Evolutionary conservation across 352 stramenopile species (phyloP), one percentile per base, ranked within the genome.

Genomic region (Globisporangium middletonii): DNA sequence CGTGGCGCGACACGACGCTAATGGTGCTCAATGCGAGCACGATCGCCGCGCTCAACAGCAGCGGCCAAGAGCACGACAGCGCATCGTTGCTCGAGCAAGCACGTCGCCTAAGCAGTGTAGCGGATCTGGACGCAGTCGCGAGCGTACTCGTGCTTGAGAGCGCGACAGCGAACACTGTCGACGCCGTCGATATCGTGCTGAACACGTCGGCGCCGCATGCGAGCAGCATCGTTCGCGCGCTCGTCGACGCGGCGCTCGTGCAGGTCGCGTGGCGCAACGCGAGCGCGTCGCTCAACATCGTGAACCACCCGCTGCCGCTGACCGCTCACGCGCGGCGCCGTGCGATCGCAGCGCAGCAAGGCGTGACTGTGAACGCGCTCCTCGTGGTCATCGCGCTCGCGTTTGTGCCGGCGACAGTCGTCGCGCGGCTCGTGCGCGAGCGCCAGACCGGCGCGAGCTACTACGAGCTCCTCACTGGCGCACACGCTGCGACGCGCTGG

Each of bases 401-500:
- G 3, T 98, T 95, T 57, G 79, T 97, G 16, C 86, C 91, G 1
- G 87, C 85, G 4, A 81, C 75, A 2, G 92, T 96, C 55, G 95
- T 92, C 16, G 89, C 92, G 28, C 97, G 98, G 63, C 70, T 99
- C 12, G 96, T 99, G 19, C 23, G 23, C 26, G 23, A 79, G 89
- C 44, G 94, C 98, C 52, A 71, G 65, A 47, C 79, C 92, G 77
- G 79, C n/a, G 19, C 42, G 1, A 51, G 59, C 27, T 94, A 98
- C 78, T 80, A 95, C 60, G 84, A 95, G 62, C 86, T 72, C 67
- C 91, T 99, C 30, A 88, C 83, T 7, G 96, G 96, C 23, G 92
- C 96, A 12, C 78, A 76, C 23, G 71, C 97, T n/a, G 64, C 63
- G 0, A 77, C 89, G 2, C 99, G 98, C 67, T 99, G 96, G 96